Conservation (phyloP, 345 rosid species). For the Linum usitatissimum region DNA sequence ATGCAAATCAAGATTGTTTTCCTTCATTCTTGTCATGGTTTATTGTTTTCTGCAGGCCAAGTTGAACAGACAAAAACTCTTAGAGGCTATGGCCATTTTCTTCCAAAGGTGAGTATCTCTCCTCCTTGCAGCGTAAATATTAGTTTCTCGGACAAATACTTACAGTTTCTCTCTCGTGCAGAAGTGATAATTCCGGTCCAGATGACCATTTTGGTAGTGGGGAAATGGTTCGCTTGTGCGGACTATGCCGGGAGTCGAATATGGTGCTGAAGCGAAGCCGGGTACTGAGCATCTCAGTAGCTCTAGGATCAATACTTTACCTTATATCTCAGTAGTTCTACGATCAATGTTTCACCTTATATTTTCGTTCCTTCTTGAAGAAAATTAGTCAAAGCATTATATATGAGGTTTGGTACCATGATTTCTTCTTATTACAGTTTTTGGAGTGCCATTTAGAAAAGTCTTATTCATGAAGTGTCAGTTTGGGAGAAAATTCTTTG, state of each 20-base stretch:
- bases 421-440: too few relatives aligned
- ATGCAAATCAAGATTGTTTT: neutral
- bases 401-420: too few relatives aligned
- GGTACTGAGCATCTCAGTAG: too few relatives aligned
- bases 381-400: too few relatives aligned
- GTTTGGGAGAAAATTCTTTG: too few relatives aligned
- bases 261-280: slow-evolving; percentile 80
- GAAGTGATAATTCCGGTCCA: slow-evolving; percentile 51
- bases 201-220: slow-evolving; percentile 46
- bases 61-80: slow-evolving; percentile 57
- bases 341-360: too few relatives aligned
- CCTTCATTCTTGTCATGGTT: neutral
- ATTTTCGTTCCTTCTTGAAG: too few relatives aligned
- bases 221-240: slow-evolving; percentile 67
- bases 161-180: slow-evolving; percentile 22
- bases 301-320: too few relatives aligned
- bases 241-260: slow-evolving; percentile 65
- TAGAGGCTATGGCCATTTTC: slow-evolving; percentile 84
- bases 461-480: too few relatives aligned
- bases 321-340: neutral
- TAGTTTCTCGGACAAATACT: slow-evolving; percentile 10
- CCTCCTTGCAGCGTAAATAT: slow-evolving; percentile 4
- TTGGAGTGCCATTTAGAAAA: too few relatives aligned
- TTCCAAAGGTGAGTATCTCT: slow-evolving; percentile 59
- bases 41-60: slow-evolving; percentile 47